Evolutionary conservation across 805 yeast species (phyloP).

Genomic region (Wickerhamiella parazyma): DNA sequence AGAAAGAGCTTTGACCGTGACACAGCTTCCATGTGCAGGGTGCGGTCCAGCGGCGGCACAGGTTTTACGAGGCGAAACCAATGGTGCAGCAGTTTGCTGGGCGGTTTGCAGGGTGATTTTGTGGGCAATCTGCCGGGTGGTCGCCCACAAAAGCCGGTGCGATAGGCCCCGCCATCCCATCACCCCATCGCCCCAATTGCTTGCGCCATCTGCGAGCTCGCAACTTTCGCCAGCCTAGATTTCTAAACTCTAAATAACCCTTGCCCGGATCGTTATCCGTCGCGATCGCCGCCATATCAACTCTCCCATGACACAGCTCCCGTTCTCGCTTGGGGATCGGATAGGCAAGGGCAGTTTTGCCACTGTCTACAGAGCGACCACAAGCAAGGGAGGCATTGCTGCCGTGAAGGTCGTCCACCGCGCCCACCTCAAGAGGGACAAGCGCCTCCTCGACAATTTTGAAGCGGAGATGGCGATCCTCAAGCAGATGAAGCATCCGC

Average conservation of each 20-base stretch:
- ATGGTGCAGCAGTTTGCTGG: too few species aligned
- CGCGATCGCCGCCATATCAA: background rate
- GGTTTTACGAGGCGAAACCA: too few species aligned
- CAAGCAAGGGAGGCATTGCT: slow-evolving; percentile 38
- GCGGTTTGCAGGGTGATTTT: too few species aligned
- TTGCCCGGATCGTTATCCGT: background rate
- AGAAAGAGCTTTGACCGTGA: slow-evolving; percentile 12
- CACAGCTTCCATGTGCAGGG: slow-evolving; percentile 13
- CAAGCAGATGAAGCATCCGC: slow-evolving; percentile 82
- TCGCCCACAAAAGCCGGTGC: too few species aligned
- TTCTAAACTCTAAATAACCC: background rate
- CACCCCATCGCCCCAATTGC: too few species aligned
- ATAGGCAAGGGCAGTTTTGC: slow-evolving; percentile 97
- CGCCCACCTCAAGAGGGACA: slow-evolving; percentile 50
- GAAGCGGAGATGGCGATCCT: slow-evolving; percentile 86
- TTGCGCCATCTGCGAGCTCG: too few species aligned
- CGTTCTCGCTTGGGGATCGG: slow-evolving; percentile 40
- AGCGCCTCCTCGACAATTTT: slow-evolving; percentile 76
- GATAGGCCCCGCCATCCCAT: too few species aligned
- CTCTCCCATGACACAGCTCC: slow-evolving; percentile 14
- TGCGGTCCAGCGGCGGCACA: too few species aligned
- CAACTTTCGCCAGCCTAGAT: too few species aligned
- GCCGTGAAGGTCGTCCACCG: slow-evolving; percentile 84
- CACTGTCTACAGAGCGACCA: slow-evolving; percentile 76
- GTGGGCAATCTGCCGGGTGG: too few species aligned